phyloP scores from a whole-genome alignment of 2,329 filamentous ascomycete species.

The Aureobasidium lini region DNA sequence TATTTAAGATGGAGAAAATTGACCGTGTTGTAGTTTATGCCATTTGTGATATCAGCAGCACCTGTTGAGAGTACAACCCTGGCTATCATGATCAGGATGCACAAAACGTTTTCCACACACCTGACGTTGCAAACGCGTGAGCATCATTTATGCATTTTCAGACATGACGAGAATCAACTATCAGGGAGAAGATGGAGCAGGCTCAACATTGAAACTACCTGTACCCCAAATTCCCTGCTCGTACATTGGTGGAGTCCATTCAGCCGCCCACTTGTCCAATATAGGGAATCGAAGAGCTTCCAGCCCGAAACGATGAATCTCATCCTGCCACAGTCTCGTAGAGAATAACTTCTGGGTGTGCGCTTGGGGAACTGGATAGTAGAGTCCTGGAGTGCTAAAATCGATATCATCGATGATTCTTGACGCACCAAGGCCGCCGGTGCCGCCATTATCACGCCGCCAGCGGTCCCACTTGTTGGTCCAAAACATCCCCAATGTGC shows the following conservation, averaged over 20 bases:
- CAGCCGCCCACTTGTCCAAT: not conserved
- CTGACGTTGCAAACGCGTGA: not conserved
- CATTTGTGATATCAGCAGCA: too few relatives aligned
- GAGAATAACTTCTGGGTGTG: not conserved
- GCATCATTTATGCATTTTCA: too few relatives aligned
- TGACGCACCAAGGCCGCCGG: not conserved
- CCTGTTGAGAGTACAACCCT: not conserved
- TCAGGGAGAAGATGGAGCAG: not conserved
- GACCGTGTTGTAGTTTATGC: not conserved
- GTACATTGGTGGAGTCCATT: not conserved
- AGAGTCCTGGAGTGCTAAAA: not conserved
- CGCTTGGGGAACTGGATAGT: not conserved
- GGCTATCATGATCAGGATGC: not conserved
- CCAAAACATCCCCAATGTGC: not conserved
- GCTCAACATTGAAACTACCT: not conserved
- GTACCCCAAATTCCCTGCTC: not conserved
- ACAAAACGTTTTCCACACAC: not conserved
- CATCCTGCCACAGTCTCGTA: not conserved
- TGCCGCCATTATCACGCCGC: not conserved
- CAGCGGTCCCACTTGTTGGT: not conserved
- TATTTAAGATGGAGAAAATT: not conserved
- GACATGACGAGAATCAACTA: not conserved
- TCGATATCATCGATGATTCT: not conserved
- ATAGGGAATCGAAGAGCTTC: not conserved
- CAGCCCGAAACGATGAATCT: not conserved